Evolutionary conservation across 2,329 filamentous ascomycete species (phyloP).

Genomic region (Pseudogymnoascus sp.): DNA sequence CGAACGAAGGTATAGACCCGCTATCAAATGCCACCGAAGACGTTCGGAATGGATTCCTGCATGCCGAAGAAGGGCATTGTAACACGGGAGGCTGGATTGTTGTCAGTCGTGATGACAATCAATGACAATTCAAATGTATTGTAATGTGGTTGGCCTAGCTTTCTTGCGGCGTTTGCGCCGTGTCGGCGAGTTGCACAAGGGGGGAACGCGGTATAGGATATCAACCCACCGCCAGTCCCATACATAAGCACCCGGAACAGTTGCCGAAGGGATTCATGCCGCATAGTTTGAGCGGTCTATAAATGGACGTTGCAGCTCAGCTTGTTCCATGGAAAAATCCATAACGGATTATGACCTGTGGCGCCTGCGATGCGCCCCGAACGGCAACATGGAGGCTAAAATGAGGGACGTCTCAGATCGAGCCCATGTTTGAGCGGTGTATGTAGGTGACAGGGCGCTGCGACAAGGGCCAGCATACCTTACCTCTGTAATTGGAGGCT

Average conservation of each 20-base stretch:
- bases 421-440: conserved; percentile 6
- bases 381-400: conserved; percentile 4
- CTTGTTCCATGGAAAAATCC: background rate
- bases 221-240: background rate
- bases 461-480: conserved; percentile 5
- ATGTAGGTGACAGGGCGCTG: conserved; percentile 1
- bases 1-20: background rate
- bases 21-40: background rate
- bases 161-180: conserved; percentile 3
- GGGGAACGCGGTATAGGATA: background rate
- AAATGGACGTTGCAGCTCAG: background rate
- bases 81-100: conserved; percentile 5
- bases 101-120: background rate
- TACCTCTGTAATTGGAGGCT: conserved; percentile 4
- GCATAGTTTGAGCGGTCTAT: conserved; percentile 2
- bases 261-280: background rate
- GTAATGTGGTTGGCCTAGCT: background rate
- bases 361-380: background rate
- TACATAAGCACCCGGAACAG: background rate
- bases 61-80: conserved; percentile 8
- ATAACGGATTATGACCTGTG: conserved; percentile 1
- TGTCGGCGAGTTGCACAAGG: conserved; percentile 4
- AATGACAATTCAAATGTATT: background rate
- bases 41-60: conserved; percentile 7
- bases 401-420: conserved; percentile 9